Evolutionary conservation across 345 rosid species (phyloP).

Genomic region (Excoecaria agallocha): DNA sequence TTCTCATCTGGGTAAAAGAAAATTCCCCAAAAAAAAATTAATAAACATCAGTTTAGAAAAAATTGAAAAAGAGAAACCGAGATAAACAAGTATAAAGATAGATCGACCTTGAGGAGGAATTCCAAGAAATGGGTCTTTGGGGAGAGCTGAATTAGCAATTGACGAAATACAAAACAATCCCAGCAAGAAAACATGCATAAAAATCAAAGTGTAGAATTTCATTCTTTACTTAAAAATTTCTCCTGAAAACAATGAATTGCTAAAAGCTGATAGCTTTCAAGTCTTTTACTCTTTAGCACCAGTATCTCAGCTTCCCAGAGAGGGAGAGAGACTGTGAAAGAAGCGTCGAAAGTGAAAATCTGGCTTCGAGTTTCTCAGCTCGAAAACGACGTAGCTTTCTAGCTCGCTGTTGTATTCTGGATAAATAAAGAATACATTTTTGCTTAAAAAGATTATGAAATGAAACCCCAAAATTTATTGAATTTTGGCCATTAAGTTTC

Average conservation of each 20-base stretch:
- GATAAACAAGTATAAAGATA: neutral
- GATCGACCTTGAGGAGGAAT: constrained; percentile 77
- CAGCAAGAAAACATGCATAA: constrained; percentile 22
- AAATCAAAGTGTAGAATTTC: constrained; percentile 33
- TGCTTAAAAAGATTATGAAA: too few relatives aligned
- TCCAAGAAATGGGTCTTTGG: constrained; percentile 63
- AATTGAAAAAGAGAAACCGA: neutral
- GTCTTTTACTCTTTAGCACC: neutral
- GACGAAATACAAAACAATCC: constrained; percentile 30
- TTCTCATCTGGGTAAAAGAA: constrained; percentile 53
- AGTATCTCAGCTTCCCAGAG: neutral
- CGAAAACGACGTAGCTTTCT: neutral
- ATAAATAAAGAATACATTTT: too few relatives aligned
- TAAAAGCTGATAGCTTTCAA: neutral
- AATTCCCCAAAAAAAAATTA: constrained; percentile 1
- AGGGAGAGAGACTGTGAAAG: neutral
- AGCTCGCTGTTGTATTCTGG: too few relatives aligned
- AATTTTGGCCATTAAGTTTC: too few relatives aligned
- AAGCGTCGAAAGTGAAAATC: neutral
- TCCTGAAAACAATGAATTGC: neutral
- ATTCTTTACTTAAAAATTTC: constrained; percentile 23
- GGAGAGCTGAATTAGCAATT: constrained; percentile 41
- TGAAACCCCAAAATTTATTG: too few relatives aligned
- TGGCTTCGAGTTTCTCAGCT: neutral
- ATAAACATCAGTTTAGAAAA: neutral